Base-by-base conservation (phyloP, 2,329 filamentous ascomycete species). In the Ophiostoma australiae region DNA sequence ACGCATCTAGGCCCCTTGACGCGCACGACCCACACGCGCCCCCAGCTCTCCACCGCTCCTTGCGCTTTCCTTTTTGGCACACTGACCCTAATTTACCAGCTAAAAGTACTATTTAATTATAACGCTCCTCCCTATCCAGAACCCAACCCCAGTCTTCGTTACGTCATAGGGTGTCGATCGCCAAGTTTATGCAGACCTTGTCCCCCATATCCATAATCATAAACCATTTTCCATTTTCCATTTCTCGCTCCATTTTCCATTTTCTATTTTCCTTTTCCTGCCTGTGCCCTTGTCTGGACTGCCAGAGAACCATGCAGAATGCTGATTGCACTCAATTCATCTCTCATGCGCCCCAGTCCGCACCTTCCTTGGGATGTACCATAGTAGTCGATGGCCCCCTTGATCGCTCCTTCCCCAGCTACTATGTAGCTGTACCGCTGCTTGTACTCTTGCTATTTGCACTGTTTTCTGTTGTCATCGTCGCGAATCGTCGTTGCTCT, bases 121-220 rank as follows among this genome's bases (percentile, higher is more conserved):
- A 33, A 48, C 5, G 17, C n/a, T 27, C 37, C 20, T 65, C 61
- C 61, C 61, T 65, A 65, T 48, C 70, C 52, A 58, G 41, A 20
- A 35, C 27, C 52, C 27, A 69, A 69, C n/a, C 41, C 67, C 67
- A 67, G 67, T 55, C 33, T 23, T 41, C 37, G 23, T 67, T 72
- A 74, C 73, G 73, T 74, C 73, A 74, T 74, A 72, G 71, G 68
- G 41, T 17, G 68, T 33, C 61, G 68, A 69, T 72, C 72, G 61
- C 72, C 72, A 70, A 63, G 63, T 63, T 70, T 72, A 55, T 55
- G 61, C 48, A 31, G 23, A 31, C 65, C 44, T 61, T 44, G 39
- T 39, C 48, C 23, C 66, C 67, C 70, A 27, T 27, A 7, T 27
- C 23, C 52, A 48, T 48, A 48, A 48, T 48, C 41, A 20, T 48